phyloP scores from a whole-genome alignment of 176 grass and related monocot species.

The Bolboschoenus planiculmis region DNA sequence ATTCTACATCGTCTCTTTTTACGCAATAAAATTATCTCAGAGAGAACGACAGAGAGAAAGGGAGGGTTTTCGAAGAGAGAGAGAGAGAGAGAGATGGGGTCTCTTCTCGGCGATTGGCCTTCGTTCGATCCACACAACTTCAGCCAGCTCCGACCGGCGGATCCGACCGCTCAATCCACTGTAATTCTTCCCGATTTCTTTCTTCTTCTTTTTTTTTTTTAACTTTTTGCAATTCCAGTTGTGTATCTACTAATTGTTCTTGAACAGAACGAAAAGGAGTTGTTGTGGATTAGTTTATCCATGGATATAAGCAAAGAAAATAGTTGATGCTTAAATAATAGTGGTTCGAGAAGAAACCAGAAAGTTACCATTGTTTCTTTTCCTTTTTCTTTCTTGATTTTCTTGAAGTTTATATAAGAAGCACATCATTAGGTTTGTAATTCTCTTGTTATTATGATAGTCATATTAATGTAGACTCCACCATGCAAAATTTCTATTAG shows the following conservation, averaged over 20 bases:
- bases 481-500: not conserved
- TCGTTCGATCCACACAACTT: slow-evolving; percentile 85
- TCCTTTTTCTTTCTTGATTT: not conserved
- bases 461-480: not conserved
- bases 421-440: not conserved
- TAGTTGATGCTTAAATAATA: not conserved
- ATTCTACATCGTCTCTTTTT: not conserved
- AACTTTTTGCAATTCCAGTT: not conserved
- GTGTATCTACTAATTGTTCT: not conserved
- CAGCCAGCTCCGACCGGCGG: slow-evolving; percentile 68
- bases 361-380: not conserved
- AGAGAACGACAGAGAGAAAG: not conserved
- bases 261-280: not conserved
- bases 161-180: slow-evolving; percentile 56
- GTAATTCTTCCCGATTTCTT: slow-evolving; percentile 26
- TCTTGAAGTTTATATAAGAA: not conserved
- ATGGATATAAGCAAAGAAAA: not conserved
- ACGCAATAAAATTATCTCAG: not conserved
- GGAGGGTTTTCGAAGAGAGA: not conserved
- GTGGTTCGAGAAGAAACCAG: not conserved
- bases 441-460: not conserved
- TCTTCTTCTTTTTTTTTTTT: not conserved
- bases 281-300: not conserved
- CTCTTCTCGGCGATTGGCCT: slow-evolving; percentile 60
- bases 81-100: slow-evolving; percentile 40